Percentiles rank a stretch among this genome's conserved stretches.
These are phyloP conservation scores for Lentinula sp. DNA, from an alignment of 768 basidiomycete genomes.

Conservation along the genomic window DNA sequence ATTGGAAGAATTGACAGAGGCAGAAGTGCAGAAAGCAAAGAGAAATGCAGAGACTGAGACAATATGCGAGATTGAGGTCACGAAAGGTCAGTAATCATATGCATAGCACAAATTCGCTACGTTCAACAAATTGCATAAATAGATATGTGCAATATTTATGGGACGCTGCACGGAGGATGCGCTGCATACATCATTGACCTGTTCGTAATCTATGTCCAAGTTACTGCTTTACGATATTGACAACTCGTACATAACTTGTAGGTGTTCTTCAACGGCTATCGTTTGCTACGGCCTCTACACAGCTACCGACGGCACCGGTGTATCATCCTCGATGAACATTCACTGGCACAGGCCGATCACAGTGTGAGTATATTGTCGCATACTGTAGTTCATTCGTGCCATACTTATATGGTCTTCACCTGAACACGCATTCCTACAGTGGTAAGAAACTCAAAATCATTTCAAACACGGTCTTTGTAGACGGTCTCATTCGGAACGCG, in stretches of 20 bases:
- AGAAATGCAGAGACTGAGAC: neutral
- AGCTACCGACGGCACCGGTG: constrained; percentile 36
- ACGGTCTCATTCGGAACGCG: constrained; percentile 33
- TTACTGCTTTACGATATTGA: neutral
- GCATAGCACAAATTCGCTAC: neutral
- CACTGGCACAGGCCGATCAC: constrained; percentile 40
- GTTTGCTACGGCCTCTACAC: constrained; percentile 31
- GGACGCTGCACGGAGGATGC: constrained; percentile 52
- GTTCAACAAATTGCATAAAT: neutral
- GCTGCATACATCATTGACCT: constrained; percentile 50
- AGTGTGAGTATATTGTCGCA: constrained; percentile 20
- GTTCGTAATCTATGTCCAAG: constrained; percentile 22
- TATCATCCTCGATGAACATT: constrained; percentile 46
- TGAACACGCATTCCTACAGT: constrained; percentile 16
- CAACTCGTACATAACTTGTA: constrained; percentile 10
- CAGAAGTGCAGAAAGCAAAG: neutral
- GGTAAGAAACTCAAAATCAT: constrained; percentile 36
- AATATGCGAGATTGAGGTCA: neutral
- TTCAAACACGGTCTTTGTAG: constrained; percentile 33
- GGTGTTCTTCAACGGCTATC: constrained; percentile 38
- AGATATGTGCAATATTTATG: constrained; percentile 53
- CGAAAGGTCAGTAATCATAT: neutral
- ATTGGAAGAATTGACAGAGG: neutral
- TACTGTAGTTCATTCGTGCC: neutral
- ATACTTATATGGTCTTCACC: neutral